These are phyloP conservation scores for Limnomonas spitsbergensis DNA, from an alignment of 139 green algal species.

Conservation along the genomic window DNA sequence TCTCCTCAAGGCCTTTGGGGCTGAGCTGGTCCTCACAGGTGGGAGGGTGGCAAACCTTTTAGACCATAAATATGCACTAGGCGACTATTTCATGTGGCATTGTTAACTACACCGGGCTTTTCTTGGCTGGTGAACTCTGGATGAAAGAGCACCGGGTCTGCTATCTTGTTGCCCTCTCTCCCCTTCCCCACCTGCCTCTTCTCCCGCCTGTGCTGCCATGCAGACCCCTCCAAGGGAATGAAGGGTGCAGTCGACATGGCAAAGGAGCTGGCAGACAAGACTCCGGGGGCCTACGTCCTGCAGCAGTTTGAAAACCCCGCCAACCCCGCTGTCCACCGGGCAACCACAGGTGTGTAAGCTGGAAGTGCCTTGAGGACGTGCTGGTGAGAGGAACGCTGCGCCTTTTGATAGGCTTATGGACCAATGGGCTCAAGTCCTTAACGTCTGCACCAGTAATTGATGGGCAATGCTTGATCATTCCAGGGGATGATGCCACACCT, in stretches of 20 bases:
- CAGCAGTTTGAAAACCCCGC: slow-evolving; percentile 98
- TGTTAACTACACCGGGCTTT: no score
- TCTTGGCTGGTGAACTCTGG: no score
- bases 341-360: slow-evolving; percentile 57
- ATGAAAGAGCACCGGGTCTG: no score
- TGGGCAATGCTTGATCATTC: no score
- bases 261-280: slow-evolving; percentile 74
- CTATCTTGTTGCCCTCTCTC: no score
- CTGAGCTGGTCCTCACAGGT: slow-evolving; percentile 64
- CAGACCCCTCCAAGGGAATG: slow-evolving; percentile 87
- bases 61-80: no score
- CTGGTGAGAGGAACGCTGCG: neutral
- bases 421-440: no score
- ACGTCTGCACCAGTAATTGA: no score
- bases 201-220: slow-evolving; percentile 77
- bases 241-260: slow-evolving; percentile 83
- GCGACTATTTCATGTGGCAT: no score
- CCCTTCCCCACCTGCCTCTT: no score
- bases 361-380: neutral
- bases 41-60: neutral
- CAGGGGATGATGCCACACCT: no score
- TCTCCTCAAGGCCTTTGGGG: slow-evolving; percentile 87
- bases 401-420: neutral
- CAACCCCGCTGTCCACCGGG: slow-evolving; percentile 65
- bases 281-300: slow-evolving; percentile 80